phyloP scores from a whole-genome alignment of 352 stramenopile species.

The Globisporangium radiosum region DNA sequence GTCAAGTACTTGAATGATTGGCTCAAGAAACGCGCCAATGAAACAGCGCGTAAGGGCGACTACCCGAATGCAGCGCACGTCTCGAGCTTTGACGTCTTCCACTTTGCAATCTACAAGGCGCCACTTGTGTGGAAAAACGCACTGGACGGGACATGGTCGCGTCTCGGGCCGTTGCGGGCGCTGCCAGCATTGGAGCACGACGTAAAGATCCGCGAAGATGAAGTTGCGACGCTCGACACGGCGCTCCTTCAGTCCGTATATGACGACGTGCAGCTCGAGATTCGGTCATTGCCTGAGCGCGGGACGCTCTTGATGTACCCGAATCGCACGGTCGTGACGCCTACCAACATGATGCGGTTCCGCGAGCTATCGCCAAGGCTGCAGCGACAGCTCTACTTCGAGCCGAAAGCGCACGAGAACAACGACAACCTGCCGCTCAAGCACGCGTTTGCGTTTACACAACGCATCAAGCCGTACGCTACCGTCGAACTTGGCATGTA shows the following conservation, averaged over 20 bases:
- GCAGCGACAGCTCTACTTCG: conserved; percentile 50
- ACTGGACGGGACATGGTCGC: conserved; percentile 15
- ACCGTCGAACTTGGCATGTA: conserved; percentile 27
- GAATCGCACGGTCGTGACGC: conserved; percentile 33
- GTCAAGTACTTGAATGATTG: background rate
- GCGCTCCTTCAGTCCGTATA: conserved; percentile 56
- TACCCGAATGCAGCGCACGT: conserved; percentile 33
- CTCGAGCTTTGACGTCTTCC: conserved; percentile 63
- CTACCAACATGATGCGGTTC: conserved; percentile 34
- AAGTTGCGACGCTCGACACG: conserved; percentile 36
- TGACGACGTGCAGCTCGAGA: conserved; percentile 45
- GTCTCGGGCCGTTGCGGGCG: conserved; percentile 33
- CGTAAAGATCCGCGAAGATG: conserved; percentile 37
- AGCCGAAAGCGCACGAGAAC: conserved; percentile 31
- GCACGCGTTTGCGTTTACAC: conserved; percentile 30
- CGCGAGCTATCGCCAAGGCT: conserved; percentile 30
- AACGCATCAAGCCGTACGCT: conserved; percentile 27
- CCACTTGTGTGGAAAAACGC: conserved; percentile 6
- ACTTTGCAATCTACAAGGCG: conserved; percentile 57
- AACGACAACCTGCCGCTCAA: conserved; percentile 36
- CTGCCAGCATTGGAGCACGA: conserved; percentile 27
- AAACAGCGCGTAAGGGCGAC: conserved; percentile 10
- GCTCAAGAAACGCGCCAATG: background rate
- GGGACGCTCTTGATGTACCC: conserved; percentile 49
- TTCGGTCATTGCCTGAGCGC: conserved; percentile 35